These are phyloP conservation scores for Boletus subparvulus DNA, from an alignment of 768 basidiomycete genomes.

Conservation along the genomic window DNA sequence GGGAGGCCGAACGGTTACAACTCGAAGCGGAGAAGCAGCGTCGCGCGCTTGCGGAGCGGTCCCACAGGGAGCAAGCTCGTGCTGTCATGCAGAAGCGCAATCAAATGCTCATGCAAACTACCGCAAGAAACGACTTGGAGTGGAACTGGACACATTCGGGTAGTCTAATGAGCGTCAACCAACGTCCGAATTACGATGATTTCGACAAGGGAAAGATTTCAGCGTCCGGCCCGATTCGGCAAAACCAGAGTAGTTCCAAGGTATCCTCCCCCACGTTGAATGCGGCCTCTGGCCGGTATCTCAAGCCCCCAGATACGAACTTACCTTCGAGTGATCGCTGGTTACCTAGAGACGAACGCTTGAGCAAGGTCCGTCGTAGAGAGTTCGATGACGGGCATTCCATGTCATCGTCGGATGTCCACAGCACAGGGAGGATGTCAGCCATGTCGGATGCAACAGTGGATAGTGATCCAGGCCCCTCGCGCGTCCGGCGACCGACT, in stretches of 20 bases:
- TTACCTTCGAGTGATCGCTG: conserved; percentile 47
- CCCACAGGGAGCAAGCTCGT: conserved; percentile 82
- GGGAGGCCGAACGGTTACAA: conserved; percentile 74
- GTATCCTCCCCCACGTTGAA: conserved; percentile 50
- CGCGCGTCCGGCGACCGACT: conserved; percentile 61
- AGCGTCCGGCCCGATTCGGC: conserved; percentile 64
- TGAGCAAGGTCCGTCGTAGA: conserved; percentile 75
- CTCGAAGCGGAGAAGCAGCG: conserved; percentile 84
- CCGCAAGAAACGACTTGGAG: conserved; percentile 54
- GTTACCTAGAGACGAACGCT: conserved; percentile 51
- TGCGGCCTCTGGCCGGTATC: conserved; percentile 62
- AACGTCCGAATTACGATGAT: conserved; percentile 30
- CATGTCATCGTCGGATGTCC: conserved; percentile 85
- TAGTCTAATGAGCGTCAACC: conserved; percentile 44
- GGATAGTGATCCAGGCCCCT: conserved; percentile 83
- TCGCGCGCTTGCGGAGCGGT: conserved; percentile 70
- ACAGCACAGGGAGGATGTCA: conserved; percentile 71
- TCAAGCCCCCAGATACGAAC: conserved; percentile 36
- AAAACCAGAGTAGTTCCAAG: conserved; percentile 45
- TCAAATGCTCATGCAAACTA: conserved; percentile 62
- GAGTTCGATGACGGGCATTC: conserved; percentile 91
- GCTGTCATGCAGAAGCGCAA: conserved; percentile 91
- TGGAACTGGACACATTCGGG: conserved; percentile 50
- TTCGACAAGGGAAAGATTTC: conserved; percentile 50
- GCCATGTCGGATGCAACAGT: conserved; percentile 80